phyloP scores from a whole-genome alignment of 2,329 filamentous ascomycete genomes.

The Macrophomina tecta region DNA sequence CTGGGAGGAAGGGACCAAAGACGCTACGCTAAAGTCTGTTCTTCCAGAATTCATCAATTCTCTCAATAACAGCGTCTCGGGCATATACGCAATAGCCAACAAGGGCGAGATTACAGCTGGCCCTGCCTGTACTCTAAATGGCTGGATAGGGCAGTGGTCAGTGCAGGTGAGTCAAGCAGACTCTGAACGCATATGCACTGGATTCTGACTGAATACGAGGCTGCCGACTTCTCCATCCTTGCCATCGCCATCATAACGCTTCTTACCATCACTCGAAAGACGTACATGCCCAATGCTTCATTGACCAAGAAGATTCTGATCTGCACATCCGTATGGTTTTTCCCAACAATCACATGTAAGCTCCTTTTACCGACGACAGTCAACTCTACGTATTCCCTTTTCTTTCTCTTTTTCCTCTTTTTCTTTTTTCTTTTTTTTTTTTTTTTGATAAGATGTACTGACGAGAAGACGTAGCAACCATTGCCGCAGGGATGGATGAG shows the following conservation, averaged over 20 bases:
- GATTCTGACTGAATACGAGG: slow-evolving; percentile 26
- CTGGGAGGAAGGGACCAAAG: too few relatives aligned
- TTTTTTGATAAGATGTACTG: too few relatives aligned
- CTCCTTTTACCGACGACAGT: neutral
- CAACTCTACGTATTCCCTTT: too few relatives aligned
- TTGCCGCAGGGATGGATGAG: slow-evolving; percentile 1
- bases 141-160: slow-evolving; percentile 53
- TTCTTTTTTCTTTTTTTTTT: too few relatives aligned
- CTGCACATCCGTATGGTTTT: slow-evolving; percentile 50
- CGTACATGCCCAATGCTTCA: slow-evolving; percentile 41
- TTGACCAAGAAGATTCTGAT: slow-evolving; percentile 40
- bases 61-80: slow-evolving; percentile 51
- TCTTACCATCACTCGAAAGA: slow-evolving; percentile 46
- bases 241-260: slow-evolving; percentile 53
- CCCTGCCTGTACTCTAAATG: slow-evolving; percentile 50
- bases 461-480: neutral
- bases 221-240: slow-evolving; percentile 50
- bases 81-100: slow-evolving; percentile 41
- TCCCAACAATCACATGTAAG: slow-evolving; percentile 47
- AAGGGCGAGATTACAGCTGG: slow-evolving; percentile 35
- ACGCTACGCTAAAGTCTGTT: too few relatives aligned
- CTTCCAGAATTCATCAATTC: slow-evolving; percentile 50
- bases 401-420: too few relatives aligned
- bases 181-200: too few relatives aligned
- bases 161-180: slow-evolving; percentile 45